These are phyloP conservation scores for Podospora australis DNA, from an alignment of 495 filamentous ascomycete species.

Conservation along the genomic window DNA sequence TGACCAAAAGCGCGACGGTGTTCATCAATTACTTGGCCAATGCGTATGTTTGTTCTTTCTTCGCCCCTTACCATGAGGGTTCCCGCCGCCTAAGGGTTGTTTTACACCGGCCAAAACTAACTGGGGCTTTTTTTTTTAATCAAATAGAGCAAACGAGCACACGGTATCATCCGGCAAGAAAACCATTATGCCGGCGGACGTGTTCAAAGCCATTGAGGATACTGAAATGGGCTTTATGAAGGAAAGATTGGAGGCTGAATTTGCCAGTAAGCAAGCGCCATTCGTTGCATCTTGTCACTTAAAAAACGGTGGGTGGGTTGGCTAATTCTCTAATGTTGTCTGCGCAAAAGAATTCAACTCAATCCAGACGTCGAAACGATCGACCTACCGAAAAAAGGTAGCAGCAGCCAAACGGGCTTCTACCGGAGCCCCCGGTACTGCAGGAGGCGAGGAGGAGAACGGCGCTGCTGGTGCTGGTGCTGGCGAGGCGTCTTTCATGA, in stretches of 20 bases:
- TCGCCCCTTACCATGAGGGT: background rate
- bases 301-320: slow-evolving; percentile 55
- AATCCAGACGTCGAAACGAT: slow-evolving; percentile 45
- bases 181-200: slow-evolving; percentile 77
- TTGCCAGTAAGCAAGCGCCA: slow-evolving; percentile 41
- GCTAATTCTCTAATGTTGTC: slow-evolving; percentile 34
- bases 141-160: slow-evolving; percentile 67
- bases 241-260: slow-evolving; percentile 54
- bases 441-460: slow-evolving; percentile 3
- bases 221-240: slow-evolving; percentile 78
- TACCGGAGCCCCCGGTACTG: background rate
- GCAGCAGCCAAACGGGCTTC: slow-evolving; percentile 36
- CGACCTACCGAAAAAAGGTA: slow-evolving; percentile 43
- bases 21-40: slow-evolving; percentile 87
- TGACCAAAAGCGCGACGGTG: slow-evolving; percentile 89
- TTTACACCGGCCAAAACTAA: background rate
- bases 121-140: background rate
- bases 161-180: slow-evolving; percentile 62
- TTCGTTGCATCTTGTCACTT: slow-evolving; percentile 61
- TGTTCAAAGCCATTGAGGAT: slow-evolving; percentile 74
- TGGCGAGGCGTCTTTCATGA: slow-evolving; percentile 32
- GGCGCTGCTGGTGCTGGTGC: slow-evolving; percentile 2
- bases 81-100: no score
- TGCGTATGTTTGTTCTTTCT: slow-evolving; percentile 51
- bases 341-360: slow-evolving; percentile 43